These are phyloP conservation scores for Truncatella angustata DNA, from an alignment of 2,329 filamentous ascomycete species.

Conservation along the genomic window DNA sequence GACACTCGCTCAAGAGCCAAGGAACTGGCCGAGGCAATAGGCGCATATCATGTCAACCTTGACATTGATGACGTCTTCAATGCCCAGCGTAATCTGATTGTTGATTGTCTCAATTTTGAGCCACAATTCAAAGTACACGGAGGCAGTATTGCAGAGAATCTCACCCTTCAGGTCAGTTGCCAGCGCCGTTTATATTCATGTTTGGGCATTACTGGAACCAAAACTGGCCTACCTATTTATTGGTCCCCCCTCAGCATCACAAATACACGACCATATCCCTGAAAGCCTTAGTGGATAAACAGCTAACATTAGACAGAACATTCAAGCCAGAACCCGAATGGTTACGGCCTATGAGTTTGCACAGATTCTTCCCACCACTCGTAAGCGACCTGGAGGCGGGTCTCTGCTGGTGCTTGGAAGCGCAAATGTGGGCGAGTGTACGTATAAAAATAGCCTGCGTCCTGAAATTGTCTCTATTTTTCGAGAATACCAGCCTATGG, in stretches of 20 bases:
- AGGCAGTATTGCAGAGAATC: constrained; percentile 36
- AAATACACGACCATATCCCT: no score
- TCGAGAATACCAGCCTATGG: no score
- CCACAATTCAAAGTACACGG: constrained; percentile 59
- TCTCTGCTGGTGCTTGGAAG: constrained; percentile 66
- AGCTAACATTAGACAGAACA: no score
- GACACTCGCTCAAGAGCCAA: constrained; percentile 68
- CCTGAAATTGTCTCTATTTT: no score
- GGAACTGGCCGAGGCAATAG: constrained; percentile 60
- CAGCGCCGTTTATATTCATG: neutral
- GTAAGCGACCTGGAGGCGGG: constrained; percentile 53
- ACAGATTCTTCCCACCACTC: constrained; percentile 59
- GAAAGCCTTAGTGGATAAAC: no score
- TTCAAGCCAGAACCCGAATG: constrained; percentile 64
- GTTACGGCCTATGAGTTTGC: constrained; percentile 63
- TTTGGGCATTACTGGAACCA: neutral
- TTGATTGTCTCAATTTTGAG: constrained; percentile 56
- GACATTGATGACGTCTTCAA: constrained; percentile 69
- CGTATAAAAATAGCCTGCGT: no score
- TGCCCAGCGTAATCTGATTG: constrained; percentile 59
- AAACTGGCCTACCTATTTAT: no score
- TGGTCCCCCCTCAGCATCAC: no score
- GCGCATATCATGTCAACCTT: constrained; percentile 69
- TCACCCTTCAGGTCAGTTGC: neutral
- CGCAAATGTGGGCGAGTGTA: constrained; percentile 62